Evolutionary conservation across 2,329 filamentous ascomycete genomes (phyloP), one percentile per base, ranked within the genome.

Genomic region (Aspergillus persii): DNA sequence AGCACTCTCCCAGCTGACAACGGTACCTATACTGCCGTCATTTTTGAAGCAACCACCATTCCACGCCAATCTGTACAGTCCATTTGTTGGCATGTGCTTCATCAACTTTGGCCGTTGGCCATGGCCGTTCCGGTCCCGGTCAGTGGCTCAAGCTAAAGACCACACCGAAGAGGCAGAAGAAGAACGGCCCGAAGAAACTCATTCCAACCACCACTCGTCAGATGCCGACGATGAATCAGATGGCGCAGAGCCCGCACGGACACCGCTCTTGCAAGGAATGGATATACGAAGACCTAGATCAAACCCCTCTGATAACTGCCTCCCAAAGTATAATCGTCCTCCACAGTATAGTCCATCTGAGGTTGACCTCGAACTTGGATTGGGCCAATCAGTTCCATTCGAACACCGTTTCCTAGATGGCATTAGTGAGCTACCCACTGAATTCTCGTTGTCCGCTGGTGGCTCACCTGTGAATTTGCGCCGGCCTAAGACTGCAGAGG

Each of bases 31-130:
- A 4, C n/a, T 41, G 11, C 18, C 30, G 31, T 5, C 30, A 27
- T 27, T 18, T n/a, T 39, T 66, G 11, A 61, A 50, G 11, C 64
- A 67, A 7, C 63, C 66, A 1, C 65, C 65, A 18, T 68, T 67
- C 23, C 26, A 56, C 30, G 53, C 63, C 8, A 53, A 53, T 2
- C 53, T 68, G 2, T 66, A 67, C 18, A 56, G 44, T 3, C 69
- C 68, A 2, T 64, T 68, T 36, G 57, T 65, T 31, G 69, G 66
- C 1, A 58, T 69, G 57, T 70, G 68, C 30, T 41, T 69, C n/a
- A 27, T 63, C n/a, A 50, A 57, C 5, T 5, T 46, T 60, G 8
- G 18, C 8, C 44, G 44, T 47, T 47, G 26, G 18, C 44, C 7
- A 23, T 47, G 44, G 44, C 44, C 44, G 8, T 47, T 47, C 11